Conservation (phyloP, 106 monocot genomes). For the Acanthochlamys bracteata region DNA sequence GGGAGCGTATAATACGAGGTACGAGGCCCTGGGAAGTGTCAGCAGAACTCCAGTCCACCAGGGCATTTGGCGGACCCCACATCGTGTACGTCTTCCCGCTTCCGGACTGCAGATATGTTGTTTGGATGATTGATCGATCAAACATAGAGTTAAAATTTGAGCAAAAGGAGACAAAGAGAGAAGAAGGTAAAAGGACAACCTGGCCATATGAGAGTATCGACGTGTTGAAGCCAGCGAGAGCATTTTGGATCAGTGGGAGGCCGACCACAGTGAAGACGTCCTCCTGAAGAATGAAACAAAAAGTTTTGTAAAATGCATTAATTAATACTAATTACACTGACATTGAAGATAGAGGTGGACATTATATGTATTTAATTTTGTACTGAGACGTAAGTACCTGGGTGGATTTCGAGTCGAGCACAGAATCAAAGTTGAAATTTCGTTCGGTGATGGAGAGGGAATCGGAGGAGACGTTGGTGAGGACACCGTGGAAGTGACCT, state of each 20-base stretch:
- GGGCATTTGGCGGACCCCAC: constrained; percentile 87
- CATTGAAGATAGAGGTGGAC: background rate
- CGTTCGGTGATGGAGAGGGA: constrained; percentile 36
- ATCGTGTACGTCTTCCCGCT: constrained; percentile 94
- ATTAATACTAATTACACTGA: background rate
- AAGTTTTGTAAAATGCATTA: background rate
- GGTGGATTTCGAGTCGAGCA: constrained; percentile 54
- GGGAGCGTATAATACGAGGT: constrained; percentile 73
- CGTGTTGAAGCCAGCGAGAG: constrained; percentile 79
- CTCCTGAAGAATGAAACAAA: constrained; percentile 27
- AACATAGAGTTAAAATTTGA: background rate
- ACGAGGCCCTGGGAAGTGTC: constrained; percentile 55
- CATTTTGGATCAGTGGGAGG: constrained; percentile 46
- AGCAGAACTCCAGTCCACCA: constrained; percentile 42
- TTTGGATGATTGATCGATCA: background rate
- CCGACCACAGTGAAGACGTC: constrained; percentile 72
- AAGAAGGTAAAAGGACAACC: constrained; percentile 22
- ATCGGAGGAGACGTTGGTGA: constrained; percentile 36
- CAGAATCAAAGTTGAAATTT: constrained; percentile 42
- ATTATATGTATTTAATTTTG: background rate
- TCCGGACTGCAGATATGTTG: constrained; percentile 40
- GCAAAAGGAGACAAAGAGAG: too few relatives aligned
- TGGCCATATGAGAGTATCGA: constrained; percentile 88
- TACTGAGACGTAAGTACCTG: constrained; percentile 36
- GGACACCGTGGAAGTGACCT: constrained; percentile 9